These are phyloP conservation scores for Termitomyces sp. DNA, from an alignment of 768 basidiomycete species.

Conservation along the genomic window DNA sequence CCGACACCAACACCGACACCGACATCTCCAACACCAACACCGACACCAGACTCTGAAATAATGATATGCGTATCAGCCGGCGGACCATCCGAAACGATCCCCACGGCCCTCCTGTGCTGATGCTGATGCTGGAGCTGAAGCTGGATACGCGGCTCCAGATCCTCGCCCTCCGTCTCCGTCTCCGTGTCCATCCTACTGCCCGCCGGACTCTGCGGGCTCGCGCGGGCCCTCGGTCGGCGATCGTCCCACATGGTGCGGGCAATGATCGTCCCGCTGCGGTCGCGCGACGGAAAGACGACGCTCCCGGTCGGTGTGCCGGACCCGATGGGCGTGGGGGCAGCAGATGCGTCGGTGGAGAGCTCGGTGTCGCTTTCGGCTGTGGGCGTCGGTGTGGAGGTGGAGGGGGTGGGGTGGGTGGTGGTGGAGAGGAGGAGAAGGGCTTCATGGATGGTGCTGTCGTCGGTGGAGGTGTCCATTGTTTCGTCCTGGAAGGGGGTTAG, in stretches of 20 bases:
- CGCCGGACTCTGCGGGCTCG: slow-evolving; percentile 5
- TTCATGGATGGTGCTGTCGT: slow-evolving; percentile 8
- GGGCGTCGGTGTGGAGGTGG: slow-evolving; percentile 14
- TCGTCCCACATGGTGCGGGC: slow-evolving; percentile 65
- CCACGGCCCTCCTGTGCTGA: slow-evolving; percentile 30
- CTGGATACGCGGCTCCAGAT: slow-evolving; percentile 29
- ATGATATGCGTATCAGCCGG: slow-evolving; percentile 37
- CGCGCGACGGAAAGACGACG: slow-evolving; percentile 56
- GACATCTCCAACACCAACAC: slow-evolving; percentile 11
- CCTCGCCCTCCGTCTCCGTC: slow-evolving; percentile 77
- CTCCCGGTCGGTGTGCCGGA: slow-evolving; percentile 56
- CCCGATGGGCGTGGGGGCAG: slow-evolving; percentile 52
- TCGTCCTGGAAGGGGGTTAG: background rate
- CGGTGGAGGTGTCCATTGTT: slow-evolving; percentile 16
- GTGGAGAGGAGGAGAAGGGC: slow-evolving; percentile 16
- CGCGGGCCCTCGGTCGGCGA: slow-evolving; percentile 13
- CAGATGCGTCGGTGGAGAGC: slow-evolving; percentile 57
- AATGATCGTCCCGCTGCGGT: slow-evolving; percentile 73
- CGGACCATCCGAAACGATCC: slow-evolving; percentile 36
- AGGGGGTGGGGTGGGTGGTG: no score
- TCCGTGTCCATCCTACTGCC: slow-evolving; percentile 52
- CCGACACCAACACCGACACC: slow-evolving; percentile 26
- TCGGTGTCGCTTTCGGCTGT: slow-evolving; percentile 48
- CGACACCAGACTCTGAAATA: slow-evolving; percentile 25
- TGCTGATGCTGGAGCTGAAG: no score